phyloP scores from a whole-genome alignment of 2,329 filamentous ascomycete genomes.

The Ceratocystiopsis brevicomis region DNA sequence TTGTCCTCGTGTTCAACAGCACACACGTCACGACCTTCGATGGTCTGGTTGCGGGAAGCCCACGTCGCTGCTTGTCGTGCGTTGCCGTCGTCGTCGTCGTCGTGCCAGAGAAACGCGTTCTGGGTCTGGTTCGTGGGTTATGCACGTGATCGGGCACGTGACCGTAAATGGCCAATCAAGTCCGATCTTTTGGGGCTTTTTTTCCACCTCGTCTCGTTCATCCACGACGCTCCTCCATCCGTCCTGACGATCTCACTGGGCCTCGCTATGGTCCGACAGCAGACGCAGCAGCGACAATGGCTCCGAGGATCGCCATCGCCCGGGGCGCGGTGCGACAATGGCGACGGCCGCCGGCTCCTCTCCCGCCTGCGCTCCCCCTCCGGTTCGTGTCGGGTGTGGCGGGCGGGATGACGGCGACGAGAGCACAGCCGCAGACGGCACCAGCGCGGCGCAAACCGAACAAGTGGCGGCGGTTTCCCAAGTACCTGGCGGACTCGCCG shows the following conservation, averaged over 20 bases:
- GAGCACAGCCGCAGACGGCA: not conserved
- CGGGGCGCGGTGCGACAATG: constrained; percentile 3
- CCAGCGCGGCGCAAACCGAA: not conserved
- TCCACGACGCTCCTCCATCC: not conserved
- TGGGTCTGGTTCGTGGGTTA: no score
- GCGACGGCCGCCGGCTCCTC: not conserved
- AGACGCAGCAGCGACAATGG: constrained; percentile 9
- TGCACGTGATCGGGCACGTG: not conserved
- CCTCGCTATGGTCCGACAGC: not conserved
- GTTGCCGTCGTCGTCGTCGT: no score
- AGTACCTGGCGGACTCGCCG: constrained; percentile 8
- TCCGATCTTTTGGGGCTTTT: not conserved
- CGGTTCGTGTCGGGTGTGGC: not conserved
- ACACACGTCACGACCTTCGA: no score
- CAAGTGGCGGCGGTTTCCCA: constrained; percentile 1
- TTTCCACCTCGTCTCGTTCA: not conserved
- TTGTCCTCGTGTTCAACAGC: no score
- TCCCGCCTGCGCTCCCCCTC: not conserved
- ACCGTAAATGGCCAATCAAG: not conserved
- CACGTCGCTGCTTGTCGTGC: no score
- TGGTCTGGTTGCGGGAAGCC: no score
- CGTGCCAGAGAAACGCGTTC: no score
- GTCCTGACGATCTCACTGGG: no score
- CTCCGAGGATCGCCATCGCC: constrained; percentile 10
- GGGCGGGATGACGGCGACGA: not conserved